Base-by-base conservation (phyloP, 306 rosid species). In the Urtica urens region DNA sequence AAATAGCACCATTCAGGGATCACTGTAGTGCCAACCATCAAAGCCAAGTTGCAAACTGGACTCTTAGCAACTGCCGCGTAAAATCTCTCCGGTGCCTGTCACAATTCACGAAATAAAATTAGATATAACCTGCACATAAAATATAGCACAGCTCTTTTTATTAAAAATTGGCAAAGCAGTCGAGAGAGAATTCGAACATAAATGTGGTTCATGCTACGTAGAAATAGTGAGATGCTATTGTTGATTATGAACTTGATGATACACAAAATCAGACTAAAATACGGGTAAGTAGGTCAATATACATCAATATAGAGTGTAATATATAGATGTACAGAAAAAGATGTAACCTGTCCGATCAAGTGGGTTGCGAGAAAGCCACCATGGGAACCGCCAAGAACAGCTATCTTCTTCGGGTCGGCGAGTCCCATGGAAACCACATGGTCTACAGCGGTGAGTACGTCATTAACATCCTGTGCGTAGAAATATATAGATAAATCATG, bases 291-390 rank as follows among this genome's bases (percentile, higher is more conserved):
- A n/a, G n/a, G n/a, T n/a, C n/a, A n/a, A n/a, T n/a, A n/a, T n/a
- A n/a, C n/a, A n/a, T n/a, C n/a, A n/a, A n/a, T n/a, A n/a, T n/a
- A n/a, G n/a, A n/a, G n/a, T n/a, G n/a, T n/a, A n/a, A n/a, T n/a
- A n/a, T n/a, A n/a, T n/a, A n/a, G n/a, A n/a, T n/a, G n/a, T n/a
- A n/a, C n/a, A n/a, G n/a, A n/a, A n/a, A n/a, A n/a, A n/a, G n/a
- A n/a, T n/a, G n/a, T n/a, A n/a, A n/a, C 97, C 93, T 88, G 95
- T 70, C 97, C 95, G 66, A 88, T 88, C 80, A 88, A 77, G 78
- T 88, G 97, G 65, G 95, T 77, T 56, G 95, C 70, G 43, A 88
- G 70, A 79, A 84, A 88, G 59, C 97, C 97, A 53, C 97, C 95
- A 65, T 84, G 95, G 23, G 97, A 88, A 62, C 90, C 93, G 51